Base-by-base conservation (phyloP, 2,329 filamentous ascomycete genomes). In the Fusarium sp. region DNA sequence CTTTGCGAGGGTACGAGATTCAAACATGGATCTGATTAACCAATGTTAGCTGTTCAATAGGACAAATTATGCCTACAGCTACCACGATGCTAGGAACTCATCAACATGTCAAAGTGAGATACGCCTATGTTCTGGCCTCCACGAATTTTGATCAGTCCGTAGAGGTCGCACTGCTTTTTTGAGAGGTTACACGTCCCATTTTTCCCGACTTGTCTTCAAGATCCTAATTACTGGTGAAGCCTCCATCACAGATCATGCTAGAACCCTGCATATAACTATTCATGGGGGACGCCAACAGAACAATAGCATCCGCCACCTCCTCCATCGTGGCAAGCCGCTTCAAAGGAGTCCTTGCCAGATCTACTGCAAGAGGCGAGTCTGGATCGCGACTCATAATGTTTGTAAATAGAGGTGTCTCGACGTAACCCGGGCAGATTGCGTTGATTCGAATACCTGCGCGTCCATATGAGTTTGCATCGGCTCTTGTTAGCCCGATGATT, bases 391-490 rank as follows among this genome's bases (percentile, higher is more conserved):
- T 74, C 56, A 73, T 75, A 26, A 58, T 57, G 11, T 62, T 31
- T 63, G 72, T 73, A 1, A 81, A 60, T 5, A 84, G 67, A 1
- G 83, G 81, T 4, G 83, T 85, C 44, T 76, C 73, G 34, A 85
- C 78, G 65, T 83, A 85, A 11, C 82, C 85, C 0, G 87, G 87
- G 57, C 87, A 88, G n/a, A 89, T 84, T 4, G 86, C 86, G 70
- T 90, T 90, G 75, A 90, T 85, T 49, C 87, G 83, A 58, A 89
- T 87, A 5, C 82, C 83, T 49, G 80, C 72, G 6, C 79, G 71
- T 1, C 83, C 84, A 76, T 89, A 89, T 1, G 81, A 80, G 49
- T 83, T 81, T 3, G 84, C 87, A 65, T 89, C 87, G 3, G 82
- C 82, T 71, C 81, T 84, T 10, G 85, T 88, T 45, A 90, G 77